Evolutionary conservation across 1,284 basidiomycete species (phyloP).

Genomic region (Trichosporon sp.): DNA sequence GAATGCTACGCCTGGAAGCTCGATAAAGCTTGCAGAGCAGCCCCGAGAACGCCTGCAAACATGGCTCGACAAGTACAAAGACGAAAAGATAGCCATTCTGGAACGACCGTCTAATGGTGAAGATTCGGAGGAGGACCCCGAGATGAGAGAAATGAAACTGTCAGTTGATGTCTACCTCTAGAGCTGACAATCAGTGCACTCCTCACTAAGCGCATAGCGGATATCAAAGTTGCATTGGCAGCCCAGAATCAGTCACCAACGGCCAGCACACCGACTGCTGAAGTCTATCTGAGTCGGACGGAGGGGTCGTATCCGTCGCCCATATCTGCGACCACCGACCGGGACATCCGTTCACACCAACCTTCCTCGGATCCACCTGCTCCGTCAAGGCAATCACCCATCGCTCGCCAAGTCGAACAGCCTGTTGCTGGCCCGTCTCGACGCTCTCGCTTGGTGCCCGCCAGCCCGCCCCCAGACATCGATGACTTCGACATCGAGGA

Average conservation of each 20-base stretch:
- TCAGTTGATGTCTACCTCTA: slow-evolving; percentile 24
- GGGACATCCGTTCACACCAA: not conserved
- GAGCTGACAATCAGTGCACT: slow-evolving; percentile 32
- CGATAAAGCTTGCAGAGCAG: slow-evolving; percentile 25
- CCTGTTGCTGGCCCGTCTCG: slow-evolving; percentile 24
- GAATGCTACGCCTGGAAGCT: not conserved
- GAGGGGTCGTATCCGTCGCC: slow-evolving; percentile 17
- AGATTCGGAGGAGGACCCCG: slow-evolving; percentile 43
- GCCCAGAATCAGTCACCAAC: slow-evolving; percentile 23
- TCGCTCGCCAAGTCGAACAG: not conserved
- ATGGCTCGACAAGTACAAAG: slow-evolving; percentile 44
- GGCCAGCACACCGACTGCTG: slow-evolving; percentile 17
- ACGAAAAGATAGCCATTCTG: slow-evolving; percentile 39
- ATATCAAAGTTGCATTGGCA: slow-evolving; percentile 44
- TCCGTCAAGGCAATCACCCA: not conserved
- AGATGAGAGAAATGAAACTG: slow-evolving; percentile 43
- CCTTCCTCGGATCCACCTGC: not conserved
- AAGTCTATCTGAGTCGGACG: not conserved
- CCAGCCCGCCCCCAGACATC: slow-evolving; percentile 33
- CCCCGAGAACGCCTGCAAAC: slow-evolving; percentile 40
- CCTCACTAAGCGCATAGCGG: slow-evolving; percentile 41
- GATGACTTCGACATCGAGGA: slow-evolving; percentile 41
- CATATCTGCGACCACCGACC: not conserved
- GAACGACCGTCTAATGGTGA: slow-evolving; percentile 32
- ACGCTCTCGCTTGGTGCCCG: slow-evolving; percentile 15